Evolutionary conservation across 306 rosid species (phyloP).

Genomic region (Alnus rubra): DNA sequence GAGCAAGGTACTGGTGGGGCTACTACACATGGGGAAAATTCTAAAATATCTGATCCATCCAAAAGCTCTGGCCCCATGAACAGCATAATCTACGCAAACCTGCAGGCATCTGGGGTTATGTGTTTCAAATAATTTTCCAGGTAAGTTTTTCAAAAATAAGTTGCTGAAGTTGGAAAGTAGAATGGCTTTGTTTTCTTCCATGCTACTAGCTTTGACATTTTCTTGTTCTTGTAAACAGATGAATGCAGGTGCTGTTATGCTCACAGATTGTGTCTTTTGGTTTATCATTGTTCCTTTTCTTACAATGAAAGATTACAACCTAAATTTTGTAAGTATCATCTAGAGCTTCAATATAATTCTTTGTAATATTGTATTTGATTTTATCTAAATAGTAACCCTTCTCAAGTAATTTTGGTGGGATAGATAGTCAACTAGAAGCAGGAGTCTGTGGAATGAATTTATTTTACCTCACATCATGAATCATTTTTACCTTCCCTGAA

Average conservation of each 20-base stretch:
- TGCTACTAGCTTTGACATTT: conserved; percentile 4
- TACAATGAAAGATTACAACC: conserved; percentile 69
- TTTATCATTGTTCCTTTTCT: conserved; percentile 83
- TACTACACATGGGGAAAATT: conserved; percentile 31
- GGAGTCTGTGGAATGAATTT: not conserved
- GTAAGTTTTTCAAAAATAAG: conserved; percentile 31
- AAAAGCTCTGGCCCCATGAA: conserved; percentile 35
- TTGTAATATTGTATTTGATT: not conserved
- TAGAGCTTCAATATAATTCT: not conserved
- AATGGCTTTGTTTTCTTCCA: conserved; percentile 3
- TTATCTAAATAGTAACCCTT: not conserved
- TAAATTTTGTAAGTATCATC: conserved; percentile 68
- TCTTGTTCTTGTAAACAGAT: conserved; percentile 54
- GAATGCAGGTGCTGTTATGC: conserved; percentile 93
- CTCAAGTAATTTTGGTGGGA: not conserved
- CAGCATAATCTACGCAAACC: conserved; percentile 47
- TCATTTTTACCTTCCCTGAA: not conserved
- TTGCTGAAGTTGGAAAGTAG: not conserved
- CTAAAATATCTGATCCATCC: conserved; percentile 34
- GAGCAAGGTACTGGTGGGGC: conserved; percentile 57
- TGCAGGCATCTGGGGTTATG: conserved; percentile 80
- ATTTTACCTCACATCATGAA: not conserved
- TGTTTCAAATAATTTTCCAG: conserved; percentile 88
- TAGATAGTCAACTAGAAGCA: not conserved
- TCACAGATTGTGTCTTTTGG: conserved; percentile 96